Evolutionary conservation across 345 rosid species (phyloP).

Genomic region (Trapa incisa): DNA sequence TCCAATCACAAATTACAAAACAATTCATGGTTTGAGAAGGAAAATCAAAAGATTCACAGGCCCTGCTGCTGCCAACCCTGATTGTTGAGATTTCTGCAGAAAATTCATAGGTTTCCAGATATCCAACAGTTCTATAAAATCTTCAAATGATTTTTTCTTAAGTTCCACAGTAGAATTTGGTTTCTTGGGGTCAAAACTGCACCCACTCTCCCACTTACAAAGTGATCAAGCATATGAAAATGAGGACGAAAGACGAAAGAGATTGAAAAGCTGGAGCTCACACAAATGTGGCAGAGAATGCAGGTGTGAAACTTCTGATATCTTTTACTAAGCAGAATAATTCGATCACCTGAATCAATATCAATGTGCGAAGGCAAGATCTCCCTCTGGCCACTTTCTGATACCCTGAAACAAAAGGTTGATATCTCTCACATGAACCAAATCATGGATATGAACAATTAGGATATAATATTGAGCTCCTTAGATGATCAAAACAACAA

Average conservation of each 20-base stretch:
- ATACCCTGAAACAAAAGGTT: slow-evolving; percentile 25
- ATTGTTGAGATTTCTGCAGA: not conserved
- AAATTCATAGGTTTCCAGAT: not conserved
- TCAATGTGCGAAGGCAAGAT: slow-evolving; percentile 22
- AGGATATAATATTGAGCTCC: too few species aligned
- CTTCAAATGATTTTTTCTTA: not conserved
- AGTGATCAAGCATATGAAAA: not conserved
- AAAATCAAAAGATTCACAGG: not conserved
- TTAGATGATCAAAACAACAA: too few species aligned
- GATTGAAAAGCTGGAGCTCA: not conserved
- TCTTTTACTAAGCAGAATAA: not conserved
- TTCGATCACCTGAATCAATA: slow-evolving; percentile 29
- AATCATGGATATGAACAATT: not conserved
- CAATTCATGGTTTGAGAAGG: not conserved
- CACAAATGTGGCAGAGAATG: not conserved
- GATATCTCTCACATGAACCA: slow-evolving; percentile 1
- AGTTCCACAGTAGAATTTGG: not conserved
- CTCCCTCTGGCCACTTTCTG: slow-evolving; percentile 43
- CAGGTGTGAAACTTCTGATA: too few species aligned
- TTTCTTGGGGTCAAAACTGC: too few species aligned
- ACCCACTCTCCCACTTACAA: not conserved
- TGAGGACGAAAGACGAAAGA: not conserved
- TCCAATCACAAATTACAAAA: not conserved
- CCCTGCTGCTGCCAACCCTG: not conserved
- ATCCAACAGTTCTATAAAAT: not conserved